A percentile compares a stretch with the other conserved stretches of the same genome.
Conservation (phyloP, 768 basidiomycete genomes). For the Clitopilus passeckerianus region DNA sequence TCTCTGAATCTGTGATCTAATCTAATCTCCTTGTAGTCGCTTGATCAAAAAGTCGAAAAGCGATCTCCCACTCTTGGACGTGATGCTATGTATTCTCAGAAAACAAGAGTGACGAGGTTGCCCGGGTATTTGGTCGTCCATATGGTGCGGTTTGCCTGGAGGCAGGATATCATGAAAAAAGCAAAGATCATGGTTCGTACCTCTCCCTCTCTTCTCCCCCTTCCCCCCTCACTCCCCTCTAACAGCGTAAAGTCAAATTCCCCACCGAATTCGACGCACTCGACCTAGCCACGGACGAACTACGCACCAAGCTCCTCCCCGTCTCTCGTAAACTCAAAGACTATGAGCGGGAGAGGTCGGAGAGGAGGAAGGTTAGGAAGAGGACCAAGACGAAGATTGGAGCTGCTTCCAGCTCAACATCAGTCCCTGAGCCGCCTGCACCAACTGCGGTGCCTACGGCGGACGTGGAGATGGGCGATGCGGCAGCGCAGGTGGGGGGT, state of each 20-base stretch:
- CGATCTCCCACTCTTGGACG: conserved; percentile 74
- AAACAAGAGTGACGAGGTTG: conserved; percentile 75
- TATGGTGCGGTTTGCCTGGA: conserved; percentile 96
- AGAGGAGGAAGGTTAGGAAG: conserved; percentile 78
- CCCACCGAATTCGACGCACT: conserved; percentile 82
- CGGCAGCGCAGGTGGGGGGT: conserved; percentile 10
- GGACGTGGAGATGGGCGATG: conserved; percentile 49
- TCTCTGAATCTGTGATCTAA: background rate
- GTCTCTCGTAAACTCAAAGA: conserved; percentile 70
- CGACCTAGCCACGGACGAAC: conserved; percentile 77
- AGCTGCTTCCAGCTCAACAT: conserved; percentile 15
- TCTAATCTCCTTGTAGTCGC: conserved; percentile 42
- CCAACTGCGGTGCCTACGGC: conserved; percentile 13
- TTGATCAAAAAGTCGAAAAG: conserved; percentile 88
- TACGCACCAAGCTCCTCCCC: conserved; percentile 67
- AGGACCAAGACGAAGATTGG: conserved; percentile 46
- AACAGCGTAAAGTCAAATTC: conserved; percentile 88
- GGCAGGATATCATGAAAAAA: conserved; percentile 85
- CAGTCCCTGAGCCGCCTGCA: conserved; percentile 17
- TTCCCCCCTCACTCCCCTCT: background rate
- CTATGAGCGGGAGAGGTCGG: conserved; percentile 77
- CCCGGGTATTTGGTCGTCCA: conserved; percentile 86
- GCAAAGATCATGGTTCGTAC: conserved; percentile 88
- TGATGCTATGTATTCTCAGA: conserved; percentile 77
- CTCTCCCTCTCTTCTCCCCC: background rate